Evolutionary conservation across 306 rosid species (phyloP), one percentile per base, ranked within the genome.

Genomic region (Trichosanthes cucumerina): DNA sequence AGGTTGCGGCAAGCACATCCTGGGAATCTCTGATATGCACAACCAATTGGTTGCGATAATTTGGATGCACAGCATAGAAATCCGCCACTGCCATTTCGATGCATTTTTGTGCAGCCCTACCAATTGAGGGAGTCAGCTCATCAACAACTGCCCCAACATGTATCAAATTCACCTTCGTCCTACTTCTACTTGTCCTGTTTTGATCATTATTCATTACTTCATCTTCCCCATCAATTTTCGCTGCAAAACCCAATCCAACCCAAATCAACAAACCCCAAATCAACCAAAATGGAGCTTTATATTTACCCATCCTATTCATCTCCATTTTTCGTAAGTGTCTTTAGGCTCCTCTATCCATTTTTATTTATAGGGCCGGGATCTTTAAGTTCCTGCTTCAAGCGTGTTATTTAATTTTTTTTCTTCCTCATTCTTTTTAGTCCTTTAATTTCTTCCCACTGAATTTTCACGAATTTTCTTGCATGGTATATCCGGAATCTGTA

Each of bases 141-240:
- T 86, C 79, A 31, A 83, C 83, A 62, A 86, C 72, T 1, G 78
- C 83, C 0, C 86, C 88, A 3, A 86, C 24, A 23, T 80, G 78
- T 58, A 86, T 75, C 33, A 75, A 34, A 52, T 75, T 75, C 38
- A 39, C 49, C 47, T 68, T 68, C 3, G 7, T 1, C 6, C 46
- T 10, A 6, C 14, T 65, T 2, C 13, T n/a, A 16, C 15, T 66
- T 3, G 52, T 43, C 34, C 10, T n/a, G 16, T 39, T 43, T 69
- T 9, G n/a, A n/a, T n/a, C n/a, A n/a, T n/a, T 54, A 9, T 9
- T 28, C 1, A 13, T 1, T 39, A 9, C 28, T 7, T 66, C 49
- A 1, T 69, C 10, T 11, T 41, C 23, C 4, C 2, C 38, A 36
- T 36, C 73, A 9, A 18, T 19, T 38, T 36, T 15, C 1, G 19